These are phyloP conservation scores for Liquidambar formosana DNA, from an alignment of 164 flowering plant species.

Conservation along the genomic window DNA sequence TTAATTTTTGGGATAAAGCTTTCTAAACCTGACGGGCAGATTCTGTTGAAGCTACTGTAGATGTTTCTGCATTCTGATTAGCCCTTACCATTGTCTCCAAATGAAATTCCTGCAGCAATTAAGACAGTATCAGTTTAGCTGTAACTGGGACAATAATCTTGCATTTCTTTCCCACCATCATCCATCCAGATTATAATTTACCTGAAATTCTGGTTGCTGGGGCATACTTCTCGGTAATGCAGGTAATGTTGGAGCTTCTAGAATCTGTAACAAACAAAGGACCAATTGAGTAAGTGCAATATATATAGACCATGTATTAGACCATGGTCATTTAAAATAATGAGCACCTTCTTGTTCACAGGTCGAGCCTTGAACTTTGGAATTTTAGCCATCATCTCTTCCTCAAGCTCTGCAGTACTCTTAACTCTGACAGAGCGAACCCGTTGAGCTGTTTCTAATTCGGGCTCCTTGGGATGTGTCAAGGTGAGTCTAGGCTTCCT, in stretches of 20 bases:
- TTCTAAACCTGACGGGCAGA: slow-evolving; percentile 52
- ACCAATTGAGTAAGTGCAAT: neutral
- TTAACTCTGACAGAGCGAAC: slow-evolving; percentile 65
- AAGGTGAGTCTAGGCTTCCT: slow-evolving; percentile 64
- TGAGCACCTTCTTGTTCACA: slow-evolving; percentile 75
- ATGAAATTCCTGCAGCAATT: slow-evolving; percentile 72
- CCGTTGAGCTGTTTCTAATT: slow-evolving; percentile 76
- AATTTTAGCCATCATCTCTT: slow-evolving; percentile 92
- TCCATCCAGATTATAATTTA: slow-evolving; percentile 21
- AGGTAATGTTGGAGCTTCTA: slow-evolving; percentile 72
- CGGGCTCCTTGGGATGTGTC: slow-evolving; percentile 90
- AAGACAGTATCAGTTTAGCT: neutral
- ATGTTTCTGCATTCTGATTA: slow-evolving; percentile 62
- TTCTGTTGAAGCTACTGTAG: slow-evolving; percentile 62
- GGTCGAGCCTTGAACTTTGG: slow-evolving; percentile 96
- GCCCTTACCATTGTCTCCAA: slow-evolving; percentile 85
- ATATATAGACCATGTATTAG: neutral
- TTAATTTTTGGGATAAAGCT: neutral
- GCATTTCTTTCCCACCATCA: neutral
- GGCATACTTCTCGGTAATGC: slow-evolving; percentile 74
- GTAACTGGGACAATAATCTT: neutral
- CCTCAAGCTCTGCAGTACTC: slow-evolving; percentile 91
- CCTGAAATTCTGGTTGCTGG: slow-evolving; percentile 81
- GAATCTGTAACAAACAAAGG: slow-evolving; percentile 42
- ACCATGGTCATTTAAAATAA: neutral